These are phyloP conservation scores for Didymella glomerata DNA, from an alignment of 2,329 filamentous ascomycete genomes.

Conservation along the genomic window DNA sequence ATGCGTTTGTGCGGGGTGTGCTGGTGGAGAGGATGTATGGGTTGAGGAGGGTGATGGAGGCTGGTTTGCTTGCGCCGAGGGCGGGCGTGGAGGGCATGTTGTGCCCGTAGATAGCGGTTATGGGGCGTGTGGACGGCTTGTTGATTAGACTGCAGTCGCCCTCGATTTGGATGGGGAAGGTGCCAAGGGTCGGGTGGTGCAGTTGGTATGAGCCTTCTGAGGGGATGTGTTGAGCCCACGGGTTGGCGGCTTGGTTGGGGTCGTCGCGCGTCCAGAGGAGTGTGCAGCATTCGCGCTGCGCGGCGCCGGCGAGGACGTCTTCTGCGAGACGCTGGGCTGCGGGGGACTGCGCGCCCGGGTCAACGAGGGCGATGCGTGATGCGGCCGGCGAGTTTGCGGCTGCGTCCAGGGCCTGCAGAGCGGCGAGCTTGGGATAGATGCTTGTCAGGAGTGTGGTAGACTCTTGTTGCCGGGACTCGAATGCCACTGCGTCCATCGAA, in stretches of 20 bases:
- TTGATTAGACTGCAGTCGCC: constrained; percentile 53
- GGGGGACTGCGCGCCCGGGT: constrained; percentile 70
- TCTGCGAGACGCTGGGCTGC: constrained; percentile 69
- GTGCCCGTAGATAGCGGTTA: constrained; percentile 51
- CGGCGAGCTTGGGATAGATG: constrained; percentile 59
- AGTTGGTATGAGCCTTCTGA: constrained; percentile 55
- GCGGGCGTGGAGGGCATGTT: constrained; percentile 50
- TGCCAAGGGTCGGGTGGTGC: constrained; percentile 56
- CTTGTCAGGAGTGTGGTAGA: constrained; percentile 49
- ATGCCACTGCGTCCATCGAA: constrained; percentile 37
- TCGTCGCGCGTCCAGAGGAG: constrained; percentile 69
- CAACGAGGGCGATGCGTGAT: constrained; percentile 67
- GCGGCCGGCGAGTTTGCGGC: constrained; percentile 57
- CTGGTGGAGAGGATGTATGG: constrained; percentile 51
- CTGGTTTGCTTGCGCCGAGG: constrained; percentile 37
- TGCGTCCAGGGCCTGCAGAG: constrained; percentile 56
- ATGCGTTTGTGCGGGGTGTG: constrained; percentile 43
- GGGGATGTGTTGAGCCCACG: constrained; percentile 49
- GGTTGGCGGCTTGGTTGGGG: constrained; percentile 48
- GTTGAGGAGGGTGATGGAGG: constrained; percentile 50
- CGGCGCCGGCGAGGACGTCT: constrained; percentile 66
- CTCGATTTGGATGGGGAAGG: constrained; percentile 54
- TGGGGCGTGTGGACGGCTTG: constrained; percentile 48
- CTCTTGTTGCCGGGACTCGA: constrained; percentile 45
- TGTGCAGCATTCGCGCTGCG: constrained; percentile 73